Evolutionary conservation across 345 rosid genomes (phyloP).

Genomic region (Acer saccharum): DNA sequence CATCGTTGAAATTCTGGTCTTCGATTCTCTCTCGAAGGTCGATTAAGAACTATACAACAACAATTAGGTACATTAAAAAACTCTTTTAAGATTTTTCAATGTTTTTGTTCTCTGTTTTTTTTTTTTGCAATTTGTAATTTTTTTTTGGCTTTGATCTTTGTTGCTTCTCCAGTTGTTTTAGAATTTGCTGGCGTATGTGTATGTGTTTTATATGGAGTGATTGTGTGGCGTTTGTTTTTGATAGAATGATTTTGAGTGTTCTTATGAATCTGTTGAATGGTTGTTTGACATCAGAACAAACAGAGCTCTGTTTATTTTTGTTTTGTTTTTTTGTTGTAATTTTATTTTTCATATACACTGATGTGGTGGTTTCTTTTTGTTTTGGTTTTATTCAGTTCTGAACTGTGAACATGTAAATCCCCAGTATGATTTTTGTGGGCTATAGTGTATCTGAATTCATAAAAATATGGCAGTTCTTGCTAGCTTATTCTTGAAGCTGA

Average conservation of each 20-base stretch:
- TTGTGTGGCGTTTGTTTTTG: not conserved
- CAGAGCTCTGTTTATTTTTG: not conserved
- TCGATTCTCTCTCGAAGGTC: constrained; percentile 34
- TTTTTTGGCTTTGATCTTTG: not conserved
- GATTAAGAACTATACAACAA: constrained; percentile 19
- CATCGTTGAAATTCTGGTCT: constrained; percentile 24
- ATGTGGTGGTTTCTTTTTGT: not conserved
- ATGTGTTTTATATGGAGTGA: not conserved
- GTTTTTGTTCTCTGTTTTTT: not conserved
- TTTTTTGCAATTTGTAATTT: not conserved
- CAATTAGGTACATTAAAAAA: constrained; percentile 11
- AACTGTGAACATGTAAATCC: not conserved
- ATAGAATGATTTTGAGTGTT: not conserved
- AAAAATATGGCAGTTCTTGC: not conserved
- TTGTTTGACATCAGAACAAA: not conserved
- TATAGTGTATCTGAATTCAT: not conserved
- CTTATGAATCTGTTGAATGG: not conserved
- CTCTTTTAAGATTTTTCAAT: not conserved
- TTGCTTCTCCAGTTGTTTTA: not conserved
- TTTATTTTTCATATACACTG: not conserved
- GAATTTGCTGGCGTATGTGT: not conserved
- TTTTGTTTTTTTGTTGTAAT: not conserved
- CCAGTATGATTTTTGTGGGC: not conserved
- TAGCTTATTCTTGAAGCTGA: not conserved
- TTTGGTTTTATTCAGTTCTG: not conserved